Evolutionary conservation across 148 eudicot genomes (phyloP).

Genomic region (Rhododendron ovatum): DNA sequence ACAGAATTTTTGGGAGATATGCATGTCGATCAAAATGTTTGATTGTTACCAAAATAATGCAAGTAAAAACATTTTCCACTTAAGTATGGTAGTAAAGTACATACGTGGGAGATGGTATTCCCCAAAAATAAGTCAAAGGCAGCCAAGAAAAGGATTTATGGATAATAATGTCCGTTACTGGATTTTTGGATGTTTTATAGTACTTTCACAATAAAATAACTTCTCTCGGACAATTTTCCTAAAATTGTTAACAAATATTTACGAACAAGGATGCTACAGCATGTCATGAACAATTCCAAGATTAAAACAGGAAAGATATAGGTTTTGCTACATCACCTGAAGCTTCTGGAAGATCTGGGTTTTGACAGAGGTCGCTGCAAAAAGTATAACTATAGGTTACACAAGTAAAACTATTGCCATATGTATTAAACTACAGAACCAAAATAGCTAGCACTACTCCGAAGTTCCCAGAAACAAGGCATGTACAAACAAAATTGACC

Average conservation of each 20-base stretch:
- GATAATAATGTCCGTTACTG: background rate
- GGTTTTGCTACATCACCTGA: conserved; percentile 25
- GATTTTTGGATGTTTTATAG: background rate
- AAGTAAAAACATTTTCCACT: background rate
- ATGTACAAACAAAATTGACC: background rate
- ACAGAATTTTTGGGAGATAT: background rate
- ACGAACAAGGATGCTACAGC: background rate
- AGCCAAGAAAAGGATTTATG: background rate
- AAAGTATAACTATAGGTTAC: background rate
- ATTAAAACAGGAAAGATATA: conserved; percentile 7
- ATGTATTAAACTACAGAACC: background rate
- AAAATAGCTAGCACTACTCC: background rate
- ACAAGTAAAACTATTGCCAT: background rate
- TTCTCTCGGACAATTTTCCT: background rate
- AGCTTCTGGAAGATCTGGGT: conserved; percentile 14
- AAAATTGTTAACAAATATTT: background rate
- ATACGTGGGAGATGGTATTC: background rate
- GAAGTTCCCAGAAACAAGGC: conserved; percentile 10
- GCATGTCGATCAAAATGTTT: background rate
- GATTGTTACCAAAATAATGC: background rate
- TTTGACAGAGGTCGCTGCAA: conserved; percentile 49
- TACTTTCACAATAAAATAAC: background rate
- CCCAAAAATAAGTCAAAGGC: background rate
- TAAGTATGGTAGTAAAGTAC: background rate
- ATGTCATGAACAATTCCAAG: background rate